Evolutionary conservation across 176 grass and related monocot species (phyloP), one percentile per base, ranked within the genome.

Genomic region (Ananas comosus): DNA sequence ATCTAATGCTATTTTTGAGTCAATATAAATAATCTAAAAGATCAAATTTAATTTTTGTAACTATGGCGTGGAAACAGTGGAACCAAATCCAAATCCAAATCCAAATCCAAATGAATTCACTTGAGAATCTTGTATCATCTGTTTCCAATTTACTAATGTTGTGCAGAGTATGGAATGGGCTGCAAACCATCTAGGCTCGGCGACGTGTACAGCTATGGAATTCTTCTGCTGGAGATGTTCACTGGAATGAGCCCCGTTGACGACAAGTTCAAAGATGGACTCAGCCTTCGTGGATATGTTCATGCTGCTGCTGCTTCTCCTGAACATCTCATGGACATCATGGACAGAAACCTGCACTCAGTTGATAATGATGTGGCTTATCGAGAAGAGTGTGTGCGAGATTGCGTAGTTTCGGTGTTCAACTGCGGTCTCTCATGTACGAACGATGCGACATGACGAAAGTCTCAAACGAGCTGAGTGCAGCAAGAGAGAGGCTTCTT

Each of bases 241-340:
- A 74, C 72, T 0, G 72, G 72, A 21, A 64, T n/a, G 48, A 50
- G 72, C 19, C 72, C 72, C 13, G 64, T 59, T 3, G 72, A 74
- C 11, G 47, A 51, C 58, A 27, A 50, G 72, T 74, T 74, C 4
- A 13, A 9, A 47, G 58, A 74, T 48, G 58, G 58, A 1, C 10
- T 51, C 2, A 65, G 58, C n/a, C 58, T 74, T 14, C 59, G 10
- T 3, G 64, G 73, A 28, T 77, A 77, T 1, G 77, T 73, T 18
- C 22, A 4, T 72, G 24, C 9, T 21, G n/a, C 67, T 73, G 14
- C 66, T 88, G 24, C 77, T 58, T 11, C 22, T 23, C 22, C 22
- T 23, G 9, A 75, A 5, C 50, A 58, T 5, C 3, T 72, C 3
- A 9, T 18, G 3, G 59, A 53, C 48, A 68, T 47, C 8, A 68